phyloP scores from a whole-genome alignment of 192 early-diverging fungal genomes.

The Funneliformis mosseae region DNA sequence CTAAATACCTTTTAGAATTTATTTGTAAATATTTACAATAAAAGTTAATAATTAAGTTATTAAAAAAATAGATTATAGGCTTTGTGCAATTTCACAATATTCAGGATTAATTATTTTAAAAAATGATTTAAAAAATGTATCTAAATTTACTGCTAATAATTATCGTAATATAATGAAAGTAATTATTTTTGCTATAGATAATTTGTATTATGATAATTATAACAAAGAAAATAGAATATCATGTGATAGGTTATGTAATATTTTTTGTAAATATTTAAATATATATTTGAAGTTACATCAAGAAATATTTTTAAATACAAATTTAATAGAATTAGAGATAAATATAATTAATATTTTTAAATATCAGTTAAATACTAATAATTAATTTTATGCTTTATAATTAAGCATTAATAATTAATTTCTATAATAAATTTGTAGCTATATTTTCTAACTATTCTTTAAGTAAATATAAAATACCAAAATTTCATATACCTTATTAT shows the following conservation, averaged over 20 bases:
- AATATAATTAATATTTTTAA: conserved; percentile 34
- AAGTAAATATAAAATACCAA: neutral
- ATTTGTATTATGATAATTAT: neutral
- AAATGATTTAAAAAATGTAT: neutral
- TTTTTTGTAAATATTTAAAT: neutral
- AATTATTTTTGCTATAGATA: neutral
- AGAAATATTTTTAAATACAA: neutral
- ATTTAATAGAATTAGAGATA: conserved; percentile 17
- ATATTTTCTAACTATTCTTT: neutral
- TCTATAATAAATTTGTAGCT: neutral
- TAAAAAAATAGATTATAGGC: neutral
- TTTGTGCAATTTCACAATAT: neutral
- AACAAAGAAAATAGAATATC: neutral
- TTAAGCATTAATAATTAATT: neutral
- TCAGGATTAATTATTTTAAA: neutral
- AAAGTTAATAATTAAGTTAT: neutral
- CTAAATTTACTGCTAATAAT: neutral
- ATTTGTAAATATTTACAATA: neutral
- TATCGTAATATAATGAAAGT: neutral
- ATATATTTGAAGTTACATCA: neutral
- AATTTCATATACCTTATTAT: neutral
- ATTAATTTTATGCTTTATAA: neutral
- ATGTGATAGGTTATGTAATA: neutral
- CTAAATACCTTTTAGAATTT: neutral
- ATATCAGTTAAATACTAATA: too few relatives aligned